Percentiles rank a stretch among this genome's conserved stretches.
Evolutionary conservation across 441 rosid species (phyloP).

Genomic region (Eutrema salsugineum): DNA sequence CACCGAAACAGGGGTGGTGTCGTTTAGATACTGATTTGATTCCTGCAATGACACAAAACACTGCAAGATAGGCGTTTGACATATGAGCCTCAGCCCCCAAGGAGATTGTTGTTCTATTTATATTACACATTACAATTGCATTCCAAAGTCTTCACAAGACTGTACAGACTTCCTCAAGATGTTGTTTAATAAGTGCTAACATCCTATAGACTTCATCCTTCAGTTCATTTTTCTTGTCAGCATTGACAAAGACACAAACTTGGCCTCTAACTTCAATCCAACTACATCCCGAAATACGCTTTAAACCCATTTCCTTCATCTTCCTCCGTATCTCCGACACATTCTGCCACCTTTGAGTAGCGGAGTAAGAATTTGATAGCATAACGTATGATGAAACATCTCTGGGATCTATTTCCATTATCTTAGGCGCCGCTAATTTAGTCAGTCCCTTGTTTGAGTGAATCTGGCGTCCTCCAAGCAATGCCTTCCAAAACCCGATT

Average conservation of each 20-base stretch:
- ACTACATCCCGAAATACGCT: constrained; percentile 68
- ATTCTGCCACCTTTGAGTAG: constrained; percentile 62
- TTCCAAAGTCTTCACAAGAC: background rate
- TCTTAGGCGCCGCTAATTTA: constrained; percentile 49
- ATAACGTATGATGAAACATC: constrained; percentile 78
- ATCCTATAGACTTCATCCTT: constrained; percentile 49
- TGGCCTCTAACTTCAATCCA: constrained; percentile 64
- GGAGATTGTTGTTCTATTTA: background rate
- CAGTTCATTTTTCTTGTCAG: constrained; percentile 42
- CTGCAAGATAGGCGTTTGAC: background rate
- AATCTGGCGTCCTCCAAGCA: constrained; percentile 78
- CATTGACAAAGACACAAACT: constrained; percentile 53
- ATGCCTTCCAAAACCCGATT: constrained; percentile 84
- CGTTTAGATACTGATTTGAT: background rate
- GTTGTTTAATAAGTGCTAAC: constrained; percentile 32
- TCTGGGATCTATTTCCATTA: constrained; percentile 61
- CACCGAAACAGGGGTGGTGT: background rate
- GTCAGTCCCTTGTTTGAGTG: constrained; percentile 57
- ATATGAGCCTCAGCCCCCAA: background rate
- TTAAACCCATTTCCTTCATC: constrained; percentile 58
- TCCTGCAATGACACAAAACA: background rate
- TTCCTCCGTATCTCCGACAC: constrained; percentile 50
- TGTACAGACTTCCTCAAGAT: background rate
- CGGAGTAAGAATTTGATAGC: constrained; percentile 79
- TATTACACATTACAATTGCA: background rate